Conservation (phyloP, 2,329 filamentous ascomycete species). For the Karstenula rhodostoma region DNA sequence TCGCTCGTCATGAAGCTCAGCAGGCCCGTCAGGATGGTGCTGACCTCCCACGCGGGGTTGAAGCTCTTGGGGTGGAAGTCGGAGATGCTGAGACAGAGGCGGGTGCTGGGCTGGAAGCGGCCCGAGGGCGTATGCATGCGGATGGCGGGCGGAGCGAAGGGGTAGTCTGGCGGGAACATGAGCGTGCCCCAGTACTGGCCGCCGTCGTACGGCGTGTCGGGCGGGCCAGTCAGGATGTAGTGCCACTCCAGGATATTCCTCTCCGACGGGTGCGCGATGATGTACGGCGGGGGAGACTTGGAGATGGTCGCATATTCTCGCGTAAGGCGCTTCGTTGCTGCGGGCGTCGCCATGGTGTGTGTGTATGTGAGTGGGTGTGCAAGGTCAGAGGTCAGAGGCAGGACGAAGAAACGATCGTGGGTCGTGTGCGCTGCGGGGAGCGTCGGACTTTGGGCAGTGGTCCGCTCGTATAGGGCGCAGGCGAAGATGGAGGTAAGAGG, state of each 20-base stretch:
- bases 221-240: constrained; percentile 93
- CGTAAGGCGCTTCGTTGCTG: constrained; percentile 59
- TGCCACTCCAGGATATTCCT: constrained; percentile 95
- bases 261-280: constrained; percentile 87
- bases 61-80: constrained; percentile 98
- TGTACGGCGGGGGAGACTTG: constrained; percentile 86
- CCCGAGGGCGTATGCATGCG: constrained; percentile 98
- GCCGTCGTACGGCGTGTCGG: constrained; percentile 89
- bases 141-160: constrained; percentile 95
- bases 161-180: constrained; percentile 94
- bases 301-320: constrained; percentile 71
- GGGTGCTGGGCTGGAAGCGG: constrained; percentile 90
- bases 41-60: constrained; percentile 98
- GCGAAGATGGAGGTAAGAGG: neutral
- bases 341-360: constrained; percentile 50
- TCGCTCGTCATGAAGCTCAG: constrained; percentile 98
- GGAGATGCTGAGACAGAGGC: constrained; percentile 92
- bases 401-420: neutral
- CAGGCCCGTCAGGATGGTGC: constrained; percentile 92
- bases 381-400: neutral
- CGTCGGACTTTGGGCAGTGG: constrained; percentile 5
- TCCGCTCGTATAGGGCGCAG: neutral
- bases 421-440: constrained; percentile 1
- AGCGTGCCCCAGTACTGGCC: constrained; percentile 99
- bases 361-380: constrained; percentile 1